Percentiles rank a stretch among this genome's conserved stretches.
These are phyloP conservation scores for Nepenthes gracilis DNA, from an alignment of 148 eudicot genomes.

Conservation along the genomic window DNA sequence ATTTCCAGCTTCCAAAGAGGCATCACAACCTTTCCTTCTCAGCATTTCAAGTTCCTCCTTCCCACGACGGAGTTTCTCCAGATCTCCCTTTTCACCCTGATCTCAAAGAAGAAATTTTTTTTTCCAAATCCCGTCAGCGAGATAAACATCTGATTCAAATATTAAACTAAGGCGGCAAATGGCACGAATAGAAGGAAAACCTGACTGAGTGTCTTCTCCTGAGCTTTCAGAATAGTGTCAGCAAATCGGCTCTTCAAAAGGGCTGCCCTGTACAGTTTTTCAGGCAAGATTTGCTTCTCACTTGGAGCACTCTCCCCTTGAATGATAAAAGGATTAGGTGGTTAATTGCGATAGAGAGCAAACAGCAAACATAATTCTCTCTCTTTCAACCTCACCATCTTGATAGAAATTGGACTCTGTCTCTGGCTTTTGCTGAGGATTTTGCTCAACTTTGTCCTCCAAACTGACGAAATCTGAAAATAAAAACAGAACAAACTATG, in stretches of 20 bases:
- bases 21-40: slow-evolving; percentile 39
- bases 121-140: not conserved
- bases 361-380: not conserved
- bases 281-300: slow-evolving; percentile 52
- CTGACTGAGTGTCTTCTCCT: slow-evolving; percentile 49
- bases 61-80: slow-evolving; percentile 57
- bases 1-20: not conserved
- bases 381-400: slow-evolving; percentile 35
- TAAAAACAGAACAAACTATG: not conserved
- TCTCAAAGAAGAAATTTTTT: not conserved
- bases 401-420: slow-evolving; percentile 22
- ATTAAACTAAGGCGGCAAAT: not conserved
- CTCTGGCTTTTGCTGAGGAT: slow-evolving; percentile 15
- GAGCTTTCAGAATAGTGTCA: slow-evolving; percentile 69
- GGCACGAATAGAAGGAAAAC: slow-evolving; percentile 12
- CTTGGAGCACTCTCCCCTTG: slow-evolving; percentile 40
- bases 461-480: slow-evolving; percentile 30
- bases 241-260: slow-evolving; percentile 49
- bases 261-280: slow-evolving; percentile 56
- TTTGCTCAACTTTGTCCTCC: slow-evolving; percentile 8
- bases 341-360: slow-evolving; percentile 3
- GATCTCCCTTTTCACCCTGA: slow-evolving; percentile 62
- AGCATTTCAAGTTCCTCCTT: slow-evolving; percentile 58
- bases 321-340: slow-evolving; percentile 3
- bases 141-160: slow-evolving; percentile 1